Evolutionary conservation across 352 stramenopile species (phyloP).

Genomic region (Nothophytophthora sp.): DNA sequence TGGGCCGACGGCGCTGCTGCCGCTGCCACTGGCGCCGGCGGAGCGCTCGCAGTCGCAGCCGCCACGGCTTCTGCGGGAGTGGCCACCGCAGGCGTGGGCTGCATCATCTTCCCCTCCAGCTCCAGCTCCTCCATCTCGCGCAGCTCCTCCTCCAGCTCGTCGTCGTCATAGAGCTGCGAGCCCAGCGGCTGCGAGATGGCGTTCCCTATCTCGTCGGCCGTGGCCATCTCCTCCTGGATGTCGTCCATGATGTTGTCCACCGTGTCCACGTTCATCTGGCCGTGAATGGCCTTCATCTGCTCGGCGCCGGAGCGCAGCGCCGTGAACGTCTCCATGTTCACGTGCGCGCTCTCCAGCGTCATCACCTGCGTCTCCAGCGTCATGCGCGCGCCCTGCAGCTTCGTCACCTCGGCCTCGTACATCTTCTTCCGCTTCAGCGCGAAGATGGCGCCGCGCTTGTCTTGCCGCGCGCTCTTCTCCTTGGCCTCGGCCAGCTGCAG

Average conservation of each 20-base stretch:
- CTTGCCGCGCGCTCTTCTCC: constrained; percentile 95
- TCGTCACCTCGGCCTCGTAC: constrained; percentile 97
- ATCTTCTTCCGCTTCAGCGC: constrained; percentile 99
- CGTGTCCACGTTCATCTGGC: constrained; percentile 96
- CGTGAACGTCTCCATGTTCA: constrained; percentile 97
- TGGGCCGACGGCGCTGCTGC: constrained; percentile 19
- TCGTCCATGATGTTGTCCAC: constrained; percentile 99
- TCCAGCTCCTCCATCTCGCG: constrained; percentile 92
- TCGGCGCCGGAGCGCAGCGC: constrained; percentile 92
- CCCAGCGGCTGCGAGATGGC: constrained; percentile 95
- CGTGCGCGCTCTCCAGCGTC: constrained; percentile 90
- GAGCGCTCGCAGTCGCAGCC: constrained; percentile 16
- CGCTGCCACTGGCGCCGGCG: constrained; percentile 17
- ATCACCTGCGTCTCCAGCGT: constrained; percentile 95
- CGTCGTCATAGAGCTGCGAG: constrained; percentile 91
- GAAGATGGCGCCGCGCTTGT: constrained; percentile 98
- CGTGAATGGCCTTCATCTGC: constrained; percentile 96
- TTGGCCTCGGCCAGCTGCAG: constrained; percentile 94
- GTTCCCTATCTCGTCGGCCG: constrained; percentile 93
- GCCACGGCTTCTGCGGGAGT: constrained; percentile 24
- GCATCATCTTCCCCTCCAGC: constrained; percentile 89
- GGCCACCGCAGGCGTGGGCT: constrained; percentile 22
- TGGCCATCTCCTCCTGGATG: constrained; percentile 97
- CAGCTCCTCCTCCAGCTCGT: constrained; percentile 95
- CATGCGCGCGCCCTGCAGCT: constrained; percentile 97